Percentiles rank a stretch among this genome's conserved stretches.
These are phyloP conservation scores for Nidula microcarpa DNA, from an alignment of 768 basidiomycete species.

Conservation along the genomic window DNA sequence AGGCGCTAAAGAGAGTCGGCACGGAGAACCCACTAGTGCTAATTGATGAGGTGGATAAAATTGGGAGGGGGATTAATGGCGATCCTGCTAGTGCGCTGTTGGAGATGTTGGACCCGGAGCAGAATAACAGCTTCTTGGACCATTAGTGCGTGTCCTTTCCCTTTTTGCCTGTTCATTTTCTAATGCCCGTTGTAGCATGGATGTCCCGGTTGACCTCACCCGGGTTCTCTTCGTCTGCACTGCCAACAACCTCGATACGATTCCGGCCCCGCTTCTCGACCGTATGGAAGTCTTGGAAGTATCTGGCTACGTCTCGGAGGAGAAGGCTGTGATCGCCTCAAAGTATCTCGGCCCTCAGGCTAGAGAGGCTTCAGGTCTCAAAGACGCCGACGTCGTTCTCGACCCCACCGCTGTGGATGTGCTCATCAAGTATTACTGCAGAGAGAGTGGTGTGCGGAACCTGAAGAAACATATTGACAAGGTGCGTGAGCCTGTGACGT, in stretches of 20 bases:
- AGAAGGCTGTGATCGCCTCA: constrained; percentile 85
- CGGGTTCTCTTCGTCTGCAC: constrained; percentile 98
- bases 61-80: constrained; percentile 86
- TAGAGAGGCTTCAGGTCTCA: constrained; percentile 85
- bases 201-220: constrained; percentile 94
- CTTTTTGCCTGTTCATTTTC: constrained; percentile 1
- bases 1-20: background rate
- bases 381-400: constrained; percentile 77
- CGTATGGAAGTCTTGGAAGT: constrained; percentile 97
- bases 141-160: constrained; percentile 69
- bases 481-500: constrained; percentile 36
- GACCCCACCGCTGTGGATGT: constrained; percentile 76
- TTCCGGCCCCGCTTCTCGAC: constrained; percentile 90
- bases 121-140: constrained; percentile 91
- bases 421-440: constrained; percentile 94
- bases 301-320: constrained; percentile 90
- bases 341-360: constrained; percentile 91
- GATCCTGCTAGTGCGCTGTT: constrained; percentile 89
- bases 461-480: constrained; percentile 99
- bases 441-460: constrained; percentile 95
- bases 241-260: constrained; percentile 86
- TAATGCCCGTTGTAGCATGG: constrained; percentile 57
- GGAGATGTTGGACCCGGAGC: constrained; percentile 94
- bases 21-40: constrained; percentile 65
- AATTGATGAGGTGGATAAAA: constrained; percentile 96